Base-by-base conservation (phyloP, 2,329 filamentous ascomycete species). In the Dissoconium aciculare region DNA sequence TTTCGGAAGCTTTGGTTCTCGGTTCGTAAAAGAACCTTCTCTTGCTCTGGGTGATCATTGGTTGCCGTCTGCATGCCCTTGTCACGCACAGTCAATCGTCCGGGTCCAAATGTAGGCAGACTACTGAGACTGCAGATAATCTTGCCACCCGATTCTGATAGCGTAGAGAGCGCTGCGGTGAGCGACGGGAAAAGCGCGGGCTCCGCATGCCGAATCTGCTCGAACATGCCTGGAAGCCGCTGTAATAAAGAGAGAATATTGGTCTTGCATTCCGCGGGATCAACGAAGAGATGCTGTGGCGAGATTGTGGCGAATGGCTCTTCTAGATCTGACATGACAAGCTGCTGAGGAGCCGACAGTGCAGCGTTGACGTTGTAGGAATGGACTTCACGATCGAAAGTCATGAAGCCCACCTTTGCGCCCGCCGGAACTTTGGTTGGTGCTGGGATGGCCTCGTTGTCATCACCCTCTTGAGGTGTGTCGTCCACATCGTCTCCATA, bases 281-380 rank as follows among this genome's bases (percentile, higher is more conserved):
- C 87, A 11, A 95, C 87, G 53, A 95, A 95, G 6, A 98, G 66
- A 11, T 87, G 85, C 35, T 92, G 80, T 3, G 39, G 30, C 40
- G 80, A 83, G 11, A 98, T 64, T 3, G 89, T 85, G 11, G 95
- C 74, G 53, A 98, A 98, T 0, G 89, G 89, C 43, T 98, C 89
- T 47, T 95, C 85, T 28, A 98, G 69, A 51, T 98, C 89, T 3
- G 89, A 81, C 82, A 98, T 93, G 30, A 98, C 85, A 64, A 98
- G 73, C 83, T 98, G 94, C 52, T 98, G 89, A 6, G 89, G 83
- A 57, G 84, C 75, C 33, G 89, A 78, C 25, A 94, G 63, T 24
- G 68, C 68, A 21, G 83, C 58, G 49, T 76, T 83, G 46, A 93
- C 74, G 50, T 95, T 95, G 64, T 95, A 98, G 55, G 95, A 98